These are phyloP conservation scores for Curvularia sp. DNA, from an alignment of 2,329 filamentous ascomycete species.

Conservation along the genomic window DNA sequence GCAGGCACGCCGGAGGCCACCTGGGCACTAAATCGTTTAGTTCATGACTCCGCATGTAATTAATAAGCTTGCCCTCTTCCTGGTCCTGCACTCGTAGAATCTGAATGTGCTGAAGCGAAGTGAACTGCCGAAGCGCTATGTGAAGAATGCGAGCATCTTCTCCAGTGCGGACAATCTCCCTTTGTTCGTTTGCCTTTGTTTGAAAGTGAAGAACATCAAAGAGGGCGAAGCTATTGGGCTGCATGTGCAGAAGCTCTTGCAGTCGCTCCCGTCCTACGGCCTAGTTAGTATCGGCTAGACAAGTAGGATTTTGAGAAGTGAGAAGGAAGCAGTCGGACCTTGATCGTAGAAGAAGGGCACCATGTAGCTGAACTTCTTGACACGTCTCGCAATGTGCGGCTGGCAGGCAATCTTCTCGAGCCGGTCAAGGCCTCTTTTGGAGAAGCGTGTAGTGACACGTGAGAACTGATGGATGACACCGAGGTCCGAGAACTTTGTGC, in stretches of 20 bases:
- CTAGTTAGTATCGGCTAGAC: conserved; percentile 26
- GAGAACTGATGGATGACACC: conserved; percentile 61
- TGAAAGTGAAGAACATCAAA: conserved; percentile 54
- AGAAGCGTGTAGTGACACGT: conserved; percentile 61
- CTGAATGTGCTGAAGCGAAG: conserved; percentile 68
- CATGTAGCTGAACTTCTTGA: conserved; percentile 68
- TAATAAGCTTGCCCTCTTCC: conserved; percentile 62
- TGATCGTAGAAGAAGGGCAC: conserved; percentile 65
- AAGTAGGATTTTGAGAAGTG: conserved; percentile 3
- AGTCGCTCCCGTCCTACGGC: conserved; percentile 51
- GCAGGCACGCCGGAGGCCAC: conserved; percentile 69
- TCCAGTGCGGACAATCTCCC: conserved; percentile 58
- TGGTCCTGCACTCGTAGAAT: conserved; percentile 68
- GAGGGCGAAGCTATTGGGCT: conserved; percentile 46
- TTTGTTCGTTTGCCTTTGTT: conserved; percentile 59
- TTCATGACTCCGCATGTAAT: conserved; percentile 59
- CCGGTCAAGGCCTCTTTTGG: conserved; percentile 57
- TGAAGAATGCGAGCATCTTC: conserved; percentile 62
- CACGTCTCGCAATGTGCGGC: conserved; percentile 60
- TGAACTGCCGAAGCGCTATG: conserved; percentile 65
- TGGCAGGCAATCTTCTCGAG: conserved; percentile 59
- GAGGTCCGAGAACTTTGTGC: conserved; percentile 50
- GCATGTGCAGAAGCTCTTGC: conserved; percentile 49
- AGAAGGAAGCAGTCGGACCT: conserved; percentile 46
- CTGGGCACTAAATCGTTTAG: conserved; percentile 59